Evolutionary conservation across 2,329 filamentous ascomycete genomes (phyloP).

Genomic region (Chaetomium globosum): DNA sequence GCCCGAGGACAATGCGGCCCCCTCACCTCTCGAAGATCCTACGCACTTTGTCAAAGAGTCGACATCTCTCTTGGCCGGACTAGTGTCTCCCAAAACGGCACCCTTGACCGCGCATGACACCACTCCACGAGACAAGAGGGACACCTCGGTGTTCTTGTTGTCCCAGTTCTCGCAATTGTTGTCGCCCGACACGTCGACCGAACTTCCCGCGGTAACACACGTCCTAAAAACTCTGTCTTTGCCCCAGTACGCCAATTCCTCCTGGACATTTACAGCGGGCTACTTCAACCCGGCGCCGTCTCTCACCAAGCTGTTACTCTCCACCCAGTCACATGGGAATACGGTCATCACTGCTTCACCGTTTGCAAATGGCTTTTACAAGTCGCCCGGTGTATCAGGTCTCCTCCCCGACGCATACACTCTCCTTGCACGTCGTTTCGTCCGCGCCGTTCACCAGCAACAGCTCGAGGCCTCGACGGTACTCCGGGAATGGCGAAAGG

Average conservation of each 20-base stretch:
- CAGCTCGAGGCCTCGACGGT: slow-evolving; percentile 61
- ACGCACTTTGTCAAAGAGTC: slow-evolving; percentile 70
- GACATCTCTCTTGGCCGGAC: slow-evolving; percentile 64
- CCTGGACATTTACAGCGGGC: slow-evolving; percentile 95
- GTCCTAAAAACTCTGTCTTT: slow-evolving; percentile 70
- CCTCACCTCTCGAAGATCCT: slow-evolving; percentile 72
- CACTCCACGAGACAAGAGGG: slow-evolving; percentile 41
- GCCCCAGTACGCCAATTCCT: slow-evolving; percentile 66
- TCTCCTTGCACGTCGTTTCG: slow-evolving; percentile 78
- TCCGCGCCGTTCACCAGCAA: slow-evolving; percentile 58
- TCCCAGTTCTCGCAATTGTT: slow-evolving; percentile 87
- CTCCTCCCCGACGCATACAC: slow-evolving; percentile 92
- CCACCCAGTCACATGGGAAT: slow-evolving; percentile 68
- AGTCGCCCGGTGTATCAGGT: slow-evolving; percentile 82
- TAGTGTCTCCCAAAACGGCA: slow-evolving; percentile 60
- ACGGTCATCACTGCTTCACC: slow-evolving; percentile 91
- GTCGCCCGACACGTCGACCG: slow-evolving; percentile 78
- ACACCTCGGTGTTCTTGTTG: slow-evolving; percentile 82
- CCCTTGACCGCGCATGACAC: slow-evolving; percentile 31
- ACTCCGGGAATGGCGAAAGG: slow-evolving; percentile 85
- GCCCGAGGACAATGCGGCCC: slow-evolving; percentile 73
- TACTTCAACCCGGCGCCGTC: slow-evolving; percentile 96
- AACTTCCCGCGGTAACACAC: slow-evolving; percentile 77
- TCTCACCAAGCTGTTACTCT: slow-evolving; percentile 76
- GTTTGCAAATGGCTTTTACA: slow-evolving; percentile 93